Conservation (phyloP, 495 filamentous ascomycete species). For the Lentithecium fluviatile region DNA sequence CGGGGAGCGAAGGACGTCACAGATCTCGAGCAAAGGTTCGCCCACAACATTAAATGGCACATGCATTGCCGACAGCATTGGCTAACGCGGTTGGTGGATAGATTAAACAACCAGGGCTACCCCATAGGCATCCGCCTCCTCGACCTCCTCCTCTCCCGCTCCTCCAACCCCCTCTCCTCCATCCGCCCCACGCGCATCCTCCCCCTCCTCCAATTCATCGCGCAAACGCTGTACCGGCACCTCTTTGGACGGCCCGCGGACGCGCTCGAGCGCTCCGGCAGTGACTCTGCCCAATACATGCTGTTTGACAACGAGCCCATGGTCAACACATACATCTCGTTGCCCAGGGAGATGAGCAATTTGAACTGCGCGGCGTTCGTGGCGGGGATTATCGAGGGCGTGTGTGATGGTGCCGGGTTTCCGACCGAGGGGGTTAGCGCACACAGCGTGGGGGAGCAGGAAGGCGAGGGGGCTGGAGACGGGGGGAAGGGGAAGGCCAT, state of each 20-base stretch:
- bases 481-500: constrained; percentile 51
- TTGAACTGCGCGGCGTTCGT: constrained; percentile 96
- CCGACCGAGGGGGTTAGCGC: constrained; percentile 79
- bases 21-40: constrained; percentile 85
- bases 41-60: too few species aligned
- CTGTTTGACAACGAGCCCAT: constrained; percentile 95
- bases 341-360: constrained; percentile 92
- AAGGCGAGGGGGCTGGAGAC: constrained; percentile 35
- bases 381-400: constrained; percentile 91
- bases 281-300: constrained; percentile 93
- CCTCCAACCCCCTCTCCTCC: constrained; percentile 59
- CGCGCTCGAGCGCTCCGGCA: constrained; percentile 80
- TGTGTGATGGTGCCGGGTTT: constrained; percentile 89
- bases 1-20: constrained; percentile 84
- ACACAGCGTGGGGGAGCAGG: constrained; percentile 74
- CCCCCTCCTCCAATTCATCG: constrained; percentile 89
- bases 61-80: too few species aligned
- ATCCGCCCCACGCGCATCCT: constrained; percentile 84
- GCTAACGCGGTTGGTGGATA: constrained; percentile 41
- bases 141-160: constrained; percentile 85
- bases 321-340: constrained; percentile 87
- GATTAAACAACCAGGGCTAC: constrained; percentile 92
- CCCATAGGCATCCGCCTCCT: constrained; percentile 91
- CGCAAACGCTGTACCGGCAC: constrained; percentile 83
- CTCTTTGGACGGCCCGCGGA: constrained; percentile 89